These are phyloP conservation scores for Aschersonia sp. DNA, from an alignment of 2,329 filamentous ascomycete species.

Conservation along the genomic window DNA sequence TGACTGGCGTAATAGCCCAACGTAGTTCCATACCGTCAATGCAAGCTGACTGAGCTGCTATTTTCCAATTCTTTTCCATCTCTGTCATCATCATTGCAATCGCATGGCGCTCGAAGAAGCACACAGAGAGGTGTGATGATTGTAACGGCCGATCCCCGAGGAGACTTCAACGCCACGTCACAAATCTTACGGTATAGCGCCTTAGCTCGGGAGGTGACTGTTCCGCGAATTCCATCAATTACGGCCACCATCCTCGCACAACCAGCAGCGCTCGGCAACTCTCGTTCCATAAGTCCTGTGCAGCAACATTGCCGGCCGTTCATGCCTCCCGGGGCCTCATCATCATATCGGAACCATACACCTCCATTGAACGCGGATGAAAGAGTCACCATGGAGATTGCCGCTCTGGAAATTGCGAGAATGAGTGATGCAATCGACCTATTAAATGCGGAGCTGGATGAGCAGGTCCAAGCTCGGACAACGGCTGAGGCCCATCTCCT, in stretches of 20 bases:
- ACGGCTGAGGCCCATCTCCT: constrained; percentile 61
- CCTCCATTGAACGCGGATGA: constrained; percentile 29
- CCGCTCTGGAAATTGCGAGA: constrained; percentile 67
- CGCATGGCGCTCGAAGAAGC: constrained; percentile 33
- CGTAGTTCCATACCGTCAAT: constrained; percentile 66
- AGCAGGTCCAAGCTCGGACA: constrained; percentile 55
- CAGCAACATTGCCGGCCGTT: constrained; percentile 23
- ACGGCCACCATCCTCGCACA: constrained; percentile 51
- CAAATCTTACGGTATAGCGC: constrained; percentile 93
- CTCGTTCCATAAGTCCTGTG: constrained; percentile 14
- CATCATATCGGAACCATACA: constrained; percentile 23
- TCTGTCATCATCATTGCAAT: constrained; percentile 23
- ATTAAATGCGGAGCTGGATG: constrained; percentile 51
- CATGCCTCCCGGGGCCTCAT: constrained; percentile 20
- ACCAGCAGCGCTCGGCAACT: constrained; percentile 11
- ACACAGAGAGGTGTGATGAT: constrained; percentile 92
- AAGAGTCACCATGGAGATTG: constrained; percentile 65
- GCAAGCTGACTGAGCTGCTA: constrained; percentile 71
- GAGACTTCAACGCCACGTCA: constrained; percentile 92
- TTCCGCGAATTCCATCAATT: constrained; percentile 74
- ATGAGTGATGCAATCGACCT: constrained; percentile 59
- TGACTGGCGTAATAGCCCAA: constrained; percentile 37
- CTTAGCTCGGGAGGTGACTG: constrained; percentile 80
- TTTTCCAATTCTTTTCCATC: constrained; percentile 83
- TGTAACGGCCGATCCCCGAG: constrained; percentile 81